Conservation (phyloP, 2,329 filamentous ascomycete genomes). For the Diaporthe velutina region DNA sequence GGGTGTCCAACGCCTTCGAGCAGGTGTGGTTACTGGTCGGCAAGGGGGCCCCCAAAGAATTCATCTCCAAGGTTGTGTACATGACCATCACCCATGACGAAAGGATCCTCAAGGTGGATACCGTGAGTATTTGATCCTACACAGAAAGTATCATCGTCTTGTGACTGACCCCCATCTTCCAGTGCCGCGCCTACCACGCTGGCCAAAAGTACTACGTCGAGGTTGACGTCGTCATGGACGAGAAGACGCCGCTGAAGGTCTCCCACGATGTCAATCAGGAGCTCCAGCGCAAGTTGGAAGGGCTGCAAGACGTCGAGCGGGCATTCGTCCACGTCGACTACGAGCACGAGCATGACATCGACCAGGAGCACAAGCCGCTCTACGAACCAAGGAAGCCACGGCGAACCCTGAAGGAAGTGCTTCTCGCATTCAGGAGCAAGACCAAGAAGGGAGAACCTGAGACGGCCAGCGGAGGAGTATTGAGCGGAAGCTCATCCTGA, state of each 20-base stretch:
- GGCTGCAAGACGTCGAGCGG: conserved; percentile 55
- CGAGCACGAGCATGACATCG: conserved; percentile 55
- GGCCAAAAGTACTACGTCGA: conserved; percentile 74
- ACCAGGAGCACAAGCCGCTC: conserved; percentile 58
- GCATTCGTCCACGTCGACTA: conserved; percentile 62
- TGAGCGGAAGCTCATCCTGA: conserved; percentile 18
- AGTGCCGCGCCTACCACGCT: conserved; percentile 71
- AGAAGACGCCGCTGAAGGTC: conserved; percentile 64
- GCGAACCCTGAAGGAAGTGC: conserved; percentile 51
- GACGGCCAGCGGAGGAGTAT: neutral
- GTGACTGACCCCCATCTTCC: conserved; percentile 32
- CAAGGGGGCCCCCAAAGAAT: conserved; percentile 70
- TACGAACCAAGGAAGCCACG: conserved; percentile 51
- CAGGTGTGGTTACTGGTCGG: conserved; percentile 73
- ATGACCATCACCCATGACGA: conserved; percentile 66
- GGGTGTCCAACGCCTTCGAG: conserved; percentile 71
- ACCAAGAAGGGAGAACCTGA: conserved; percentile 32
- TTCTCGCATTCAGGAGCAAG: conserved; percentile 48
- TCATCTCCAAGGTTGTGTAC: conserved; percentile 68
- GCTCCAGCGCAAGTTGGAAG: conserved; percentile 72
- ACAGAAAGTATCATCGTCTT: no score
- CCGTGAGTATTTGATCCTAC: conserved; percentile 45
- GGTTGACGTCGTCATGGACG: conserved; percentile 72
- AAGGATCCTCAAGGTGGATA: conserved; percentile 70
- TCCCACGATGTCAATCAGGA: conserved; percentile 72